Base-by-base conservation (phyloP, 441 rosid genomes). In the Erodium trifolium region DNA sequence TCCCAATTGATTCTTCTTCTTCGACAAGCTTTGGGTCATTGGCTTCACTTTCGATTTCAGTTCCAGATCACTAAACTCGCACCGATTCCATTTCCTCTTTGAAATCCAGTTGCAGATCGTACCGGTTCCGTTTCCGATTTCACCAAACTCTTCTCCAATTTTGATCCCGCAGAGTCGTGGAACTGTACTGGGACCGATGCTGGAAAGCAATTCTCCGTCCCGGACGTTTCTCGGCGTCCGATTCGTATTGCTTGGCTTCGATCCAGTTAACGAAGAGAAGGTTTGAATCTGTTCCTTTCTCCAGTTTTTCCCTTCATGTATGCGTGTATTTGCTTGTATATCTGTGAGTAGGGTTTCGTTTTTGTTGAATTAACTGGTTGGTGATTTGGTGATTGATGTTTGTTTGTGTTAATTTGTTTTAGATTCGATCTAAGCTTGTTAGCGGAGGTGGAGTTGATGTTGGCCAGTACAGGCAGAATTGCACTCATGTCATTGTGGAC, bases 401-500 rank as follows among this genome's bases (percentile, higher is more conserved):
- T n/a, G 8, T 2, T 63, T 13, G 23, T 68, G 37, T 39, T 51
- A 70, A 5, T 1, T 51, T 70, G 13, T 6, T 74, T 69, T 69
- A 88, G 99, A 80, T 87, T 71, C 86, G 87, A 39, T 81, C 85
- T 0, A 94, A 88, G 98, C 94, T 88, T 49, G 13, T 83, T 63
- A 75, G 75, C 10, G 88, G 94, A 65, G 97, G 94, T 39, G 98
- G 87, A 68, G 83, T 86, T 37, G 99, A 89, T 35, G 83, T 74
- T 62, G 87, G 81, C 16, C 86, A 72, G 67, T 71, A 76, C 70
- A 71, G 66, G 62, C 83, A 78, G 69, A 78, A 35, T 27, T 86
- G 83, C 76, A 87, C 92, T 68, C 98, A 90, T 59, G 81, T 92
- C 65, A 82, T 94, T 29, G 98, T 92, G 16, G 88, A 90, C 72